Evolutionary conservation across 1,139 yeast genomes (phyloP), one percentile per base, ranked within the genome.

Genomic region (Suhomyces wounanorum): DNA sequence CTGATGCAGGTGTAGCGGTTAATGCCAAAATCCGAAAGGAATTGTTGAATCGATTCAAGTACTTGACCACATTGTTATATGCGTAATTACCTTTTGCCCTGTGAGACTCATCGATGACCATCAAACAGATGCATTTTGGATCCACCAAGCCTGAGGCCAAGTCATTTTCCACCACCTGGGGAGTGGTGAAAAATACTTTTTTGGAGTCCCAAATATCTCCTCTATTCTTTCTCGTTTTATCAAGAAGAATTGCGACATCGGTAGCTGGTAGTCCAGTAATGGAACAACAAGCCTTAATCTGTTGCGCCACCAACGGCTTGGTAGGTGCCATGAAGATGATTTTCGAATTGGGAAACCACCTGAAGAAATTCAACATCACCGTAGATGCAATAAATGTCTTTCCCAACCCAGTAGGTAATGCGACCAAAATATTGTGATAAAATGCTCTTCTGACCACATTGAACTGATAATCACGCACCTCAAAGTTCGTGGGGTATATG

Each of bases 291-390:
- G 98, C 98, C 61, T 88, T 89, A 58, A 94, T 88, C 67, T 95
- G 99, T 68, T 95, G 99, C 0, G 97, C 94, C n/a, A 95, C 99
- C 52, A 95, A 76, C 0, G 99, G 99, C 58, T 91, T 78, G 0
- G 99, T 95, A 0, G 99, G 99, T 0, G 99, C 99, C 86, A 94
- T 85, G 64, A 95, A 95, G 6, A 95, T 81, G 56, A 94, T 83
- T 63, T 91, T 94, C 5, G 91, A 83, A 13, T 72, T 68, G 8
- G 81, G 82, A 45, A 85, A 88, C 99, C 99, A 95, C 46, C 96
- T 72, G 59, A 81, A 84, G 69, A 81, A 95, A 64, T 95, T 95
- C 51, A 92, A 76, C 90, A 95, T 95, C 28, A 94, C 95, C 0
- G 96, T 87, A 40, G 96, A 85, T 1, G 99, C 98, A 61, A 95